Conservation (phyloP, 2,329 filamentous ascomycete genomes). For the Coniochaeta ligniaria region DNA sequence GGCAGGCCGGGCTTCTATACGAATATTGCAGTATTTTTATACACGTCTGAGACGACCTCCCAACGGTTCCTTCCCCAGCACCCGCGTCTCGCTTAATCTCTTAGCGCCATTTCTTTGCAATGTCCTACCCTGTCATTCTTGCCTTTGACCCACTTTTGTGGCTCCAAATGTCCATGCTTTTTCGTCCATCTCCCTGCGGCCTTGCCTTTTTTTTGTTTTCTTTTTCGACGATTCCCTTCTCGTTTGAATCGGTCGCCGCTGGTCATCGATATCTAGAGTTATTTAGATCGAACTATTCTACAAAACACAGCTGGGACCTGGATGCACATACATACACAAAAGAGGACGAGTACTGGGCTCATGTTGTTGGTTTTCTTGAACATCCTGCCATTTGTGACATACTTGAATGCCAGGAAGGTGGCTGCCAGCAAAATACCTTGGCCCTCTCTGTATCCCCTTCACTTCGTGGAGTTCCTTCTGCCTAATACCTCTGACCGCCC, state of each 20-base stretch:
- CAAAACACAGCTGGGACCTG: not conserved
- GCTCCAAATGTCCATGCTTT: constrained; percentile 2
- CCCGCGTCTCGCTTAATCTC: constrained; percentile 7
- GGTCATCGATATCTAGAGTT: not conserved
- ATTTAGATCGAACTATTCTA: not conserved
- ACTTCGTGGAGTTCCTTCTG: not conserved
- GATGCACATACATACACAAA: too few species aligned
- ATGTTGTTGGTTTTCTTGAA: not conserved
- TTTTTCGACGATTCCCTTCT: not conserved
- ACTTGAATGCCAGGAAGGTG: not conserved
- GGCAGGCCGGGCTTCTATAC: constrained; percentile 8
- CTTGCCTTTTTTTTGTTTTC: not conserved
- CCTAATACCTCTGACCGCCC: not conserved
- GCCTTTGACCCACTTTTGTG: not conserved
- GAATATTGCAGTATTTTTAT: constrained; percentile 22
- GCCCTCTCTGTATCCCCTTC: not conserved
- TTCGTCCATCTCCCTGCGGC: not conserved
- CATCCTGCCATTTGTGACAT: not conserved
- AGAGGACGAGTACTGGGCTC: not conserved
- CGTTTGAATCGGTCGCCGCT: not conserved
- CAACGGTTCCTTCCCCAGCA: constrained; percentile 6
- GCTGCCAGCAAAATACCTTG: not conserved
- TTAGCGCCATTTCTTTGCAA: constrained; percentile 11
- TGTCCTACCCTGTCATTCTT: constrained; percentile 4
- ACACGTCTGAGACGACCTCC: constrained; percentile 11